Base-by-base conservation (phyloP, 768 basidiomycete species). In the Pleurotus giganteus region DNA sequence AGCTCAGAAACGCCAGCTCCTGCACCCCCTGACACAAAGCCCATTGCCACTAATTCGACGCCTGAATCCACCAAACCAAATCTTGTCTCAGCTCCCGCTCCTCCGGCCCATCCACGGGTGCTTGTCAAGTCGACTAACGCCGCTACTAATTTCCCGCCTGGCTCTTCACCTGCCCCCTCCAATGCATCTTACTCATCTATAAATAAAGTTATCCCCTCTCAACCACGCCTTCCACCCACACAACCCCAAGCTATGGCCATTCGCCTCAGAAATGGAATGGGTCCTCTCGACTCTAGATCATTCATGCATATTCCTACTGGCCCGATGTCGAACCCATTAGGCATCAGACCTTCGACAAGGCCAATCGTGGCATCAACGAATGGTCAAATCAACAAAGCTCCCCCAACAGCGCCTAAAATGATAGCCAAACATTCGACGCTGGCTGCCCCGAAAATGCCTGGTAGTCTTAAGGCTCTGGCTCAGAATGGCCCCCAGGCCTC, bases 321-420 rank as follows among this genome's bases (percentile, higher is more conserved):
- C 9, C 72, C 80, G 7, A 63, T 73, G 23, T 74, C 71, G 0
- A 86, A 86, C 62, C 82, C 83, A 21, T 65, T 85, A 36, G 74
- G 71, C 44, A 85, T 86, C 51, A 71, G 75, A 23, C 81, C 84
- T 12, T 79, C 83, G 12, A 63, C 58, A 13, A 52, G 31, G 49
- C 50, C 56, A 26, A 17, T 54, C 34, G 21, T 45, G 19, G 21
- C 36, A 27, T n/a, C 26, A 21, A 13, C 26, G 45, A 23, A 43
- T 26, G 28, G 55, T 4, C n/a, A 12, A 12, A 23, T 37, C n/a
- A 37, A 57, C n/a, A 69, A 65, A 36, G 50, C 63, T 7, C 47
- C 60, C 17, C 70, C 71, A 9, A 65, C 51, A 24, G 67, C 63
- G 0, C 69, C 72, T 17, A 53, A 53, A 29, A 2, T 28, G n/a